Base-by-base conservation (phyloP, 2,329 filamentous ascomycete genomes). In the Berkeleyomyces basicola region DNA sequence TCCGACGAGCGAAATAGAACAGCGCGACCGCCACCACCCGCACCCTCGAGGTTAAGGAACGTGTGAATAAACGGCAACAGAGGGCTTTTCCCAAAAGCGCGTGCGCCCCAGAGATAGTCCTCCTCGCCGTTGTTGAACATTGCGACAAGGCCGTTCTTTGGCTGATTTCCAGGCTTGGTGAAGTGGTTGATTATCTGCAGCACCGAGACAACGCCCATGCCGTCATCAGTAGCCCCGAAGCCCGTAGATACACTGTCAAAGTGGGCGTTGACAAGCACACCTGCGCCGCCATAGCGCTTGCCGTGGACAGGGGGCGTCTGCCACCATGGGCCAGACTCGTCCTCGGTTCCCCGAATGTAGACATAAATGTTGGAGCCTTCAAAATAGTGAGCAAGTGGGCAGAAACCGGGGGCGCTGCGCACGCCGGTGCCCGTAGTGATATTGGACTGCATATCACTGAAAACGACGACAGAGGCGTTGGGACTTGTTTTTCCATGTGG, bases 91-190 rank as follows among this genome's bases (percentile, higher is more conserved):
- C 87, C 85, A 70, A 95, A 96, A 4, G 87, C 90, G 65, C 83
- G 82, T 5, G 92, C 90, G 0, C 93, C 93, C 67, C 95, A 88
- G 9, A 97, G 77, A 43, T 85, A 93, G 69, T 97, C 92, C 71
- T 99, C 93, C 70, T 99, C 93, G 43, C 88, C 92, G 70, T 97
- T 96, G 77, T 99, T 99, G 70, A 97, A 80, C 37, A 97, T 79
- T 7, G 90, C 79, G 11, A 97, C 82, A 51, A 99, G 80, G 1
- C 91, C 92, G 67, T 86, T 83, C 69, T 83, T 85, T 1, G 91
- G 91, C 69, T 83, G 83, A 66, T 88, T 83, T 37, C 79, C 84
- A 0, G 81, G 75, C 1, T 80, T 80, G 1, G 89, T 90, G 71
- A 95, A 96, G 73, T 96, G 89, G 66, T 85, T 88, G 65, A 97